phyloP scores from a whole-genome alignment of 345 rosid species.

The Boechera stricta region DNA sequence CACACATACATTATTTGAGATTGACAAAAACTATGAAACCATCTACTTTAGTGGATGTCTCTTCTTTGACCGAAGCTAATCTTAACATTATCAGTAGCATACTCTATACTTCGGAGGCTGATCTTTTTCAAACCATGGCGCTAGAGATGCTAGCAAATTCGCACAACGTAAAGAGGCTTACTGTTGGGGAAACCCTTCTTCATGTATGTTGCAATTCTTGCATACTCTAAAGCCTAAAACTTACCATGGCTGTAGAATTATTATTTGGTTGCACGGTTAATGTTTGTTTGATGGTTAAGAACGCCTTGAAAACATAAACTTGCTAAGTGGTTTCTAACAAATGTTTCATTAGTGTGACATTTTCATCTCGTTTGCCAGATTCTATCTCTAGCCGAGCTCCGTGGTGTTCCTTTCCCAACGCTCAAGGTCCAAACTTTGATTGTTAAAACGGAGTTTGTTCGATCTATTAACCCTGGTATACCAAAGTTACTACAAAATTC shows the following conservation, averaged over 20 bases:
- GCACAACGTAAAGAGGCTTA: slow-evolving; percentile 27
- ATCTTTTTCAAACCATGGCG: neutral
- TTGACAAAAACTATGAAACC: neutral
- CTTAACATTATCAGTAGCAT: neutral
- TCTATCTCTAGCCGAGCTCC: slow-evolving; percentile 20
- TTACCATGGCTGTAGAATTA: neutral
- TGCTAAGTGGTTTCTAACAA: neutral
- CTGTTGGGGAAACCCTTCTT: slow-evolving; percentile 24
- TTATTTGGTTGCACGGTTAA: neutral
- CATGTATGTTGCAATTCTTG: slow-evolving; percentile 8
- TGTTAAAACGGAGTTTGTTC: slow-evolving; percentile 8
- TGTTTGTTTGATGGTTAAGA: slow-evolving; percentile 6
- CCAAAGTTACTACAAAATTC: slow-evolving; percentile 33
- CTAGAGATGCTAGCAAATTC: slow-evolving; percentile 19
- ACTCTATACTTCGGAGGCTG: neutral
- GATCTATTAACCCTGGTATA: slow-evolving; percentile 33
- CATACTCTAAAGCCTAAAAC: neutral
- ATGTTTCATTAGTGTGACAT: neutral
- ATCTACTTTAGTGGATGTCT: slow-evolving; percentile 11
- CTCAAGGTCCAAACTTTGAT: slow-evolving; percentile 12
- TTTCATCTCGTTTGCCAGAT: slow-evolving; percentile 21
- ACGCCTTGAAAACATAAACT: neutral
- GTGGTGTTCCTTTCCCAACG: slow-evolving; percentile 22
- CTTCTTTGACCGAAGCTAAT: slow-evolving; percentile 28
- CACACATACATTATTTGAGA: slow-evolving; percentile 28